Percentiles rank a stretch among this genome's conserved stretches.
These are phyloP conservation scores for Penicillium fimorum DNA, from an alignment of 495 filamentous ascomycete species.

Conservation along the genomic window DNA sequence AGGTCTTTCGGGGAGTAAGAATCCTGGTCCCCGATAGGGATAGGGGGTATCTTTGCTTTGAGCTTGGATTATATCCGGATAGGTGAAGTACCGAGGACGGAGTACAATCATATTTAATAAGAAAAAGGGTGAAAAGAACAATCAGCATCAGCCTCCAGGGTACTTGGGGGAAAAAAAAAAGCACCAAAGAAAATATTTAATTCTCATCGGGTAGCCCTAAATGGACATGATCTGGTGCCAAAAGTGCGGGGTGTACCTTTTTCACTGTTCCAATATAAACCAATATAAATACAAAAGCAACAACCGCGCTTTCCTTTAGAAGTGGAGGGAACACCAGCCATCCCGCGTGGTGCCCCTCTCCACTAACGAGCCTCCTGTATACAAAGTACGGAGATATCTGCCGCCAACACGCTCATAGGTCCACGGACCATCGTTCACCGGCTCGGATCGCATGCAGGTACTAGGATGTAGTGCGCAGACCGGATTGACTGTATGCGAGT, in stretches of 20 bases:
- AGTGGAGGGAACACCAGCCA: constrained; percentile 4
- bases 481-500: constrained; percentile 14
- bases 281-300: not conserved
- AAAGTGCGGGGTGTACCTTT: constrained; percentile 10
- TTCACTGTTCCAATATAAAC: not conserved
- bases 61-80: not conserved
- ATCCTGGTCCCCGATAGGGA: constrained; percentile 17
- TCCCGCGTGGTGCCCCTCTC: constrained; percentile 21
- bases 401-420: constrained; percentile 21
- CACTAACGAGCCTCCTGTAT: constrained; percentile 1
- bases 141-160: not conserved
- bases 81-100: not conserved
- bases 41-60: constrained; percentile 1
- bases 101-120: not conserved
- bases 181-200: not conserved
- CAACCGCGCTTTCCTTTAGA: not conserved
- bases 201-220: not conserved
- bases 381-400: constrained; percentile 21
- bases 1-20: constrained; percentile 14
- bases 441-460: constrained; percentile 39
- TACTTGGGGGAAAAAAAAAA: too few relatives aligned
- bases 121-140: not conserved
- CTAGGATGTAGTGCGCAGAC: constrained; percentile 30
- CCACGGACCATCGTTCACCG: constrained; percentile 35
- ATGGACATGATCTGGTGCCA: not conserved